A percentile compares a stretch with the other conserved stretches of the same genome.
Conservation (phyloP, 1,284 basidiomycete species). For the Rhodotorula sp. region DNA sequence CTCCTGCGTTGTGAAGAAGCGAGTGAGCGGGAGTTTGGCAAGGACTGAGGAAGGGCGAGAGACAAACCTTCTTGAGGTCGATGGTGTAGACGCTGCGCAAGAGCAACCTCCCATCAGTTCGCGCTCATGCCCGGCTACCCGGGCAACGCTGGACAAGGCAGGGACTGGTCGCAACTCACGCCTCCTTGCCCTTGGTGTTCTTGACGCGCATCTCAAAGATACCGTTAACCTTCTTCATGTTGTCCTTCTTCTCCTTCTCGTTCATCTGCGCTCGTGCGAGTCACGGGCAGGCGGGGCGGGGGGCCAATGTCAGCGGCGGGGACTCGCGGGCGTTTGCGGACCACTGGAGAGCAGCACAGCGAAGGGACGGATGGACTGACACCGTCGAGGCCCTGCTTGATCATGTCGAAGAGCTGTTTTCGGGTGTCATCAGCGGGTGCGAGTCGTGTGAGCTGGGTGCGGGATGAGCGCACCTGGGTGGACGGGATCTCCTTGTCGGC, state of each 20-base stretch:
- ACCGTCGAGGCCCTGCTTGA: constrained; percentile 33
- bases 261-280: constrained; percentile 21
- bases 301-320: background rate
- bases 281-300: background rate
- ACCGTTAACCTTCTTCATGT: constrained; percentile 44
- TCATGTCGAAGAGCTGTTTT: constrained; percentile 40
- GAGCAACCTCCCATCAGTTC: too few species aligned
- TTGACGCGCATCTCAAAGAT: constrained; percentile 50
- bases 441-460: too few species aligned
- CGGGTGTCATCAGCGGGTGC: too few species aligned
- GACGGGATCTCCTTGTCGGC: constrained; percentile 29
- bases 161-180: background rate
- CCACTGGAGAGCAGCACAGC: rapidly evolving
- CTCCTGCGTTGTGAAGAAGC: constrained; percentile 45
- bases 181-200: constrained; percentile 44
- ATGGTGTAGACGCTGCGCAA: constrained; percentile 48
- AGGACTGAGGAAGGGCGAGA: rapidly evolving
- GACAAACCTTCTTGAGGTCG: constrained; percentile 77
- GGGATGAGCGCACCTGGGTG: constrained; percentile 9
- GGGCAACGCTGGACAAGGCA: too few species aligned
- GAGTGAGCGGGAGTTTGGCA: background rate
- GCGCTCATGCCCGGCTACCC: too few species aligned
- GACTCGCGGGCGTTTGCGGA: background rate
- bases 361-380: background rate
- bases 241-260: constrained; percentile 39